Evolutionary conservation across 768 basidiomycete species (phyloP).

Genomic region (Podaxis sp.): DNA sequence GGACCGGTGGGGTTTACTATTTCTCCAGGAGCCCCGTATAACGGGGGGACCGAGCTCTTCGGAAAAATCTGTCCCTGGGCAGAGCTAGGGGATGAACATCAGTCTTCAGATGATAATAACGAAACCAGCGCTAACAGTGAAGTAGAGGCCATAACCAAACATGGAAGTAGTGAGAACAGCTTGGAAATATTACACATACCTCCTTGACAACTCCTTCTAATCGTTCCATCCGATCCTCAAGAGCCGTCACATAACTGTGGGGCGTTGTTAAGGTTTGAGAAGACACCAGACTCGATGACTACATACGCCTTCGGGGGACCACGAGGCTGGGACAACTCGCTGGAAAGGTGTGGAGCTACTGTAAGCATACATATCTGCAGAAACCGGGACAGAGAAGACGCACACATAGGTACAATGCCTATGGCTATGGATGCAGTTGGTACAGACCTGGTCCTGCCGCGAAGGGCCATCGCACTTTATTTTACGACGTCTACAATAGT

Average conservation of each 20-base stretch:
- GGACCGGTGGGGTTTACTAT: conserved; percentile 10
- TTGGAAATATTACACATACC: conserved; percentile 24
- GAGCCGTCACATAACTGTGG: conserved; percentile 47
- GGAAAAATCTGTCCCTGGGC: conserved; percentile 58
- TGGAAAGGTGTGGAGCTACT: conserved; percentile 18
- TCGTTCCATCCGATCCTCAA: conserved; percentile 57
- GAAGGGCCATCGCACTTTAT: conserved; percentile 58
- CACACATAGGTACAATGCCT: conserved; percentile 60
- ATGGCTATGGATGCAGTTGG: conserved; percentile 49
- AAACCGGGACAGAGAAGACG: conserved; percentile 17
- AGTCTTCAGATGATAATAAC: neutral
- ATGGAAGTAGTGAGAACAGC: neutral
- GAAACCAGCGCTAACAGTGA: neutral
- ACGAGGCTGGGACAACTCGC: conserved; percentile 62
- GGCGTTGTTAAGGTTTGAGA: neutral
- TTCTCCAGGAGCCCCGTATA: conserved; percentile 62
- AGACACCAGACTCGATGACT: neutral
- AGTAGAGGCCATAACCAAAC: neutral
- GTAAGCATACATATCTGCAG: neutral
- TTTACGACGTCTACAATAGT: conserved; percentile 54
- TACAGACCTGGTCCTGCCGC: conserved; percentile 46
- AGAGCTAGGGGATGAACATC: conserved; percentile 38
- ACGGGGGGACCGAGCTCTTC: conserved; percentile 60
- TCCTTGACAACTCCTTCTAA: conserved; percentile 50
- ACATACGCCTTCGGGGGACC: conserved; percentile 67